Percentiles rank a stretch among this genome's conserved stretches.
phyloP scores from a whole-genome alignment of 2,329 filamentous ascomycete genomes.

The Fusarium temperatum region DNA sequence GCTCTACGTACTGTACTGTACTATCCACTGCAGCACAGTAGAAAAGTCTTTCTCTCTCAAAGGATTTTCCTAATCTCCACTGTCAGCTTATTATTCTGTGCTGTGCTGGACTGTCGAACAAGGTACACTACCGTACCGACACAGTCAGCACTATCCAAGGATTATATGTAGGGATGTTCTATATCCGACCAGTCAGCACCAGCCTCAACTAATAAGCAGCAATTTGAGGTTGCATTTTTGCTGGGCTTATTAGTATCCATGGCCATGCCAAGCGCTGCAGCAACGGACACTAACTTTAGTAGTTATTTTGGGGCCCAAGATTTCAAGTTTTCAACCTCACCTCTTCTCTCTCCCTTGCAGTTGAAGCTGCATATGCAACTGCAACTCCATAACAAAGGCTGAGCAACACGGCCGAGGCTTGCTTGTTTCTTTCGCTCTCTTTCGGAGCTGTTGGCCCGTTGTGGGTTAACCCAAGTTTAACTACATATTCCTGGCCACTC shows the following conservation, averaged over 20 bases:
- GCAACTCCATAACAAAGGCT: conserved; percentile 11
- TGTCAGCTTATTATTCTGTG: conserved; percentile 21
- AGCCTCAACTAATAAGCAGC: conserved; percentile 27
- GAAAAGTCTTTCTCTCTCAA: background rate
- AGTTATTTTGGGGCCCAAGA: background rate
- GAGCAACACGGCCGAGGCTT: background rate
- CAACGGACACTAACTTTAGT: conserved; percentile 13
- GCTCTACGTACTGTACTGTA: background rate
- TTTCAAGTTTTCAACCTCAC: conserved; percentile 9
- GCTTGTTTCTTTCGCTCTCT: background rate
- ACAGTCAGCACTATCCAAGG: conserved; percentile 27
- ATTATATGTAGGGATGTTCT: background rate
- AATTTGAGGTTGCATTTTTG: conserved; percentile 20
- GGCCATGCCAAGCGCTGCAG: conserved; percentile 17
- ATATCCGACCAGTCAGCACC: conserved; percentile 25
- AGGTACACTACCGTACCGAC: background rate
- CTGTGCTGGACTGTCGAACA: background rate
- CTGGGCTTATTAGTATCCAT: background rate
- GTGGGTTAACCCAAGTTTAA: background rate
- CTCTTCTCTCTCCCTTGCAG: background rate
- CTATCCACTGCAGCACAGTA: background rate
- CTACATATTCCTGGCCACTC: background rate
- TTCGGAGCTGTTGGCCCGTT: conserved; percentile 10
- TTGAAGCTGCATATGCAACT: background rate
- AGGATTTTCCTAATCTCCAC: conserved; percentile 4